Conservation (phyloP, 768 basidiomycete species). For the Mycena albidolilacea region DNA sequence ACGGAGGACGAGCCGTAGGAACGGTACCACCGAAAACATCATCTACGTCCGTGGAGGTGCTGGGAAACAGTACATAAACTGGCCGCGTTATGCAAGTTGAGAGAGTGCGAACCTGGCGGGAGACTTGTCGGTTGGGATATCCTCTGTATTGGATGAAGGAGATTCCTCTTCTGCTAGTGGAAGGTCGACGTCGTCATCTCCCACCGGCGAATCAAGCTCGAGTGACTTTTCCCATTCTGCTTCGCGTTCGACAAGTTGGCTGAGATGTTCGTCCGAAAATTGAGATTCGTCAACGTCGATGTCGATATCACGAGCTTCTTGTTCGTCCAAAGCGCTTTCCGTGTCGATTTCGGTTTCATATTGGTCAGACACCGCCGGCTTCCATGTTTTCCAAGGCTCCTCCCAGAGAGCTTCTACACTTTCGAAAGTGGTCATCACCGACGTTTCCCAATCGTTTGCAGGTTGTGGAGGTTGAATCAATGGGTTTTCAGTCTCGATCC, state of each 20-base stretch:
- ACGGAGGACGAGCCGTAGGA: constrained; percentile 2
- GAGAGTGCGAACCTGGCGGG: constrained; percentile 15
- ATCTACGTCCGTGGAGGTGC: constrained; percentile 17
- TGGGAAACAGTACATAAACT: constrained; percentile 1
- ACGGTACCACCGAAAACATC: constrained; percentile 30
- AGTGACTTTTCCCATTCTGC: constrained; percentile 45
- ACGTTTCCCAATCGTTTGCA: constrained; percentile 71
- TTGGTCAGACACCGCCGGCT: constrained; percentile 51
- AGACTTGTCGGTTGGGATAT: neutral
- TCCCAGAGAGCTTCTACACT: constrained; percentile 93
- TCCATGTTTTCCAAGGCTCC: constrained; percentile 70
- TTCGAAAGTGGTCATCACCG: constrained; percentile 91
- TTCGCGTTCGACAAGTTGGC: constrained; percentile 46
- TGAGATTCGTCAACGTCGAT: constrained; percentile 68
- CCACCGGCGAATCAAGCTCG: constrained; percentile 51
- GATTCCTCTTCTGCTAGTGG: constrained; percentile 44
- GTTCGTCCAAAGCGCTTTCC: constrained; percentile 35
- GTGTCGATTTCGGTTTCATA: constrained; percentile 36
- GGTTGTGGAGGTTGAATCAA: constrained; percentile 7
- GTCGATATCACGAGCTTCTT: constrained; percentile 40
- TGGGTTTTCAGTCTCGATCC: constrained; percentile 66
- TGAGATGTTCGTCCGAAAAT: constrained; percentile 66
- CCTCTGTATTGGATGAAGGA: constrained; percentile 24
- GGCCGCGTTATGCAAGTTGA: neutral
- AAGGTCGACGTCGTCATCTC: constrained; percentile 48